Conservation (phyloP, 2,329 filamentous ascomycete species). For the Penicillium sp. region DNA sequence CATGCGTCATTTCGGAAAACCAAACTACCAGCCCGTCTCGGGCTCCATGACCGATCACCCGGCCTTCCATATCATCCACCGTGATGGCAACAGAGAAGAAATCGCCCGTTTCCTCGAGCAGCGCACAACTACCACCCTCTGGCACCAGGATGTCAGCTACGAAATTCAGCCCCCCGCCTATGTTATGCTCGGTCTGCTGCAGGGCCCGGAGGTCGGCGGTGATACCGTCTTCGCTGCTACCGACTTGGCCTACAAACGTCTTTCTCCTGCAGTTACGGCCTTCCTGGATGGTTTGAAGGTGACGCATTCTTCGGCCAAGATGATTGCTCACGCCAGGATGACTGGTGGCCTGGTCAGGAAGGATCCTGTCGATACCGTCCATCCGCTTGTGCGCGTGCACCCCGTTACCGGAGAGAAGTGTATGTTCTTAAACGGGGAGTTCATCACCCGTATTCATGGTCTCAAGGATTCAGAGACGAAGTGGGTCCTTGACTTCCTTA, state of each 20-base stretch:
- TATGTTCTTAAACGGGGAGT: conserved; percentile 51
- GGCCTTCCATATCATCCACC: conserved; percentile 49
- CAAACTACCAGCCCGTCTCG: conserved; percentile 48
- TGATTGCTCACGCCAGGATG: conserved; percentile 45
- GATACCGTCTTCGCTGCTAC: conserved; percentile 50
- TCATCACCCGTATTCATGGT: conserved; percentile 49
- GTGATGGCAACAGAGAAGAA: conserved; percentile 46
- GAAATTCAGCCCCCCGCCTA: conserved; percentile 50
- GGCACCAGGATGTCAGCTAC: conserved; percentile 52
- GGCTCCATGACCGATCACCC: conserved; percentile 44
- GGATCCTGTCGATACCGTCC: conserved; percentile 46
- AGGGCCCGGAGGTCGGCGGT: conserved; percentile 52
- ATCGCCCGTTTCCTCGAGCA: conserved; percentile 46
- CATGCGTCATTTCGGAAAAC: conserved; percentile 48
- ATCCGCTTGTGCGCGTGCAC: conserved; percentile 50
- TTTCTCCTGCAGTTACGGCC: conserved; percentile 53
- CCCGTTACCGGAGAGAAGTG: conserved; percentile 51
- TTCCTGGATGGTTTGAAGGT: conserved; percentile 37
- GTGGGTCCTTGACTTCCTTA: conserved; percentile 49
- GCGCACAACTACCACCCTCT: conserved; percentile 48
- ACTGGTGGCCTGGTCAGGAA: conserved; percentile 47
- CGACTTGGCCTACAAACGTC: conserved; percentile 47
- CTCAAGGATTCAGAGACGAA: conserved; percentile 50
- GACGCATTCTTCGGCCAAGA: conserved; percentile 45
- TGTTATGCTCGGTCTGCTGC: conserved; percentile 50